These are phyloP conservation scores for Aspergillus campestris DNA, from an alignment of 495 filamentous ascomycete genomes.

Conservation along the genomic window DNA sequence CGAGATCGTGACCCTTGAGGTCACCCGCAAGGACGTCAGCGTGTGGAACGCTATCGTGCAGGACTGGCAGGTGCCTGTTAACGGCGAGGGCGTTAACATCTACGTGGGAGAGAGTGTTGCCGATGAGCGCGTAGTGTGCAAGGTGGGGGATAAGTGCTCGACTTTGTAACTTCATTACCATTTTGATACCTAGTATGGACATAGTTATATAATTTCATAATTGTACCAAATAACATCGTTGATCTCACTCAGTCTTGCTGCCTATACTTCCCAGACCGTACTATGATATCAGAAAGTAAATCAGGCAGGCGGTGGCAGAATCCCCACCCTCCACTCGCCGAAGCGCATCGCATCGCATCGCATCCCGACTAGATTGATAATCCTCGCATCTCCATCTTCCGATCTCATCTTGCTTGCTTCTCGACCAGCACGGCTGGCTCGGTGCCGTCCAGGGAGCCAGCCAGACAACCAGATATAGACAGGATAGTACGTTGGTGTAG, in stretches of 20 bases:
- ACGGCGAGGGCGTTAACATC: constrained; percentile 31
- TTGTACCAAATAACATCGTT: too few species aligned
- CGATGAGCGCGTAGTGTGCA: constrained; percentile 33
- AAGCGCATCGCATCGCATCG: too few species aligned
- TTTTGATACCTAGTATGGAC: neutral
- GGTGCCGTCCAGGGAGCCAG: neutral
- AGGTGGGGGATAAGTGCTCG: constrained; percentile 22
- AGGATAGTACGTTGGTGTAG: neutral
- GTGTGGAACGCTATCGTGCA: constrained; percentile 64
- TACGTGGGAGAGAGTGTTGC: constrained; percentile 40
- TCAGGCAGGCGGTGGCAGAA: too few species aligned
- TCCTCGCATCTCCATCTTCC: too few species aligned
- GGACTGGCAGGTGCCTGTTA: constrained; percentile 55
- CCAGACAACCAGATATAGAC: neutral
- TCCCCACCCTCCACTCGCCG: too few species aligned
- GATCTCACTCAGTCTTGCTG: too few species aligned
- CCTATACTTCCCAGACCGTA: too few species aligned
- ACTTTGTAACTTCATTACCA: constrained; percentile 2
- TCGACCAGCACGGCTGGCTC: neutral
- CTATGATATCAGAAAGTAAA: too few species aligned
- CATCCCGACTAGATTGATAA: too few species aligned
- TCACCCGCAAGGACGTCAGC: constrained; percentile 61
- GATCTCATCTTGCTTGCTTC: too few species aligned
- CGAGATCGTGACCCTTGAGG: constrained; percentile 40
- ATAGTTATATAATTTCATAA: too few species aligned